These are phyloP conservation scores for Fonsecaea nubica DNA, from an alignment of 2,329 filamentous ascomycete species.

Conservation along the genomic window DNA sequence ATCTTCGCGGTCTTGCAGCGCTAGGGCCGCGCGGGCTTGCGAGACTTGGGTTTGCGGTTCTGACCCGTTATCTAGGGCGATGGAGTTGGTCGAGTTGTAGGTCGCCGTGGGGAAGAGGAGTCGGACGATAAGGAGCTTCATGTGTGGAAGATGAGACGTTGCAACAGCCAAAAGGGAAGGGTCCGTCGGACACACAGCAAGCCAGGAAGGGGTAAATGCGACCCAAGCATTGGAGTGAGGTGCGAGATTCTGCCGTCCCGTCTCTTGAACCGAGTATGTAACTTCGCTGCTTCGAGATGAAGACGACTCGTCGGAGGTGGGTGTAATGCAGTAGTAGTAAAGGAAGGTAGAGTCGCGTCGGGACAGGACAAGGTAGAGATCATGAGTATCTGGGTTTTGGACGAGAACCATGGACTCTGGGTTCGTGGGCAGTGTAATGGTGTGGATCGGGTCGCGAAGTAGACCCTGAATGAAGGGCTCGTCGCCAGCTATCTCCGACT, in stretches of 20 bases:
- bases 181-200: constrained; percentile 63
- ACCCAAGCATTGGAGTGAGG: constrained; percentile 68
- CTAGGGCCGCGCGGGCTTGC: constrained; percentile 37
- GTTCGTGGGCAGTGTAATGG: constrained; percentile 57
- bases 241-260: constrained; percentile 66
- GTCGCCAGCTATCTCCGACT: background rate
- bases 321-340: constrained; percentile 58
- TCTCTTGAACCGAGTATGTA: constrained; percentile 47
- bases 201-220: constrained; percentile 65
- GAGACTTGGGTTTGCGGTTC: constrained; percentile 30
- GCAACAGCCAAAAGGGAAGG: constrained; percentile 63
- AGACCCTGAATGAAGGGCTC: constrained; percentile 39
- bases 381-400: constrained; percentile 54
- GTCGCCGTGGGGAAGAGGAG: constrained; percentile 57
- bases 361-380: constrained; percentile 60
- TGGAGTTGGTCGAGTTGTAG: constrained; percentile 15
- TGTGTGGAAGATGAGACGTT: constrained; percentile 65
- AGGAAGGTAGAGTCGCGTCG: constrained; percentile 65
- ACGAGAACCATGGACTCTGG: constrained; percentile 65
- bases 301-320: constrained; percentile 27
- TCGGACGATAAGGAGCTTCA: constrained; percentile 67
- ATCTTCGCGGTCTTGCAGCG: constrained; percentile 62
- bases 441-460: constrained; percentile 52
- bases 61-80: background rate
- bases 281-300: constrained; percentile 29